These are phyloP conservation scores for Calycina herbarum DNA, from an alignment of 2,329 filamentous ascomycete species.

Conservation along the genomic window DNA sequence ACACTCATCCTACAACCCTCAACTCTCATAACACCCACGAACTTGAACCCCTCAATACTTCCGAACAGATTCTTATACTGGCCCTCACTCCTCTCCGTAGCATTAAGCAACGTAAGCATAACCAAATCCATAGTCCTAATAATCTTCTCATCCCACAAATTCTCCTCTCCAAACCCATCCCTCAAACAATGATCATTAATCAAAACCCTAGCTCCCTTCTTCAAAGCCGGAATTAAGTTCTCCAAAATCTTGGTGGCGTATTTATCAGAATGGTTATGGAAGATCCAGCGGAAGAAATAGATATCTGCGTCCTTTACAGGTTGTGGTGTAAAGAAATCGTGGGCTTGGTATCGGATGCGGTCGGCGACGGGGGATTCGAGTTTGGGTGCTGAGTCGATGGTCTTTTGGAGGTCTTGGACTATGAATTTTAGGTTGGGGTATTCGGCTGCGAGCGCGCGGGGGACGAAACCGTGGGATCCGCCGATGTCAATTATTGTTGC, in stretches of 20 bases:
- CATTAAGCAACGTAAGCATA: slow-evolving; percentile 53
- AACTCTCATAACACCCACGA: slow-evolving; percentile 45
- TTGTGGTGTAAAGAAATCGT: slow-evolving; percentile 43
- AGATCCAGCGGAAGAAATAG: slow-evolving; percentile 45
- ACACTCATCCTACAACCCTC: slow-evolving; percentile 49
- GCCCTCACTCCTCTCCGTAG: slow-evolving; percentile 49
- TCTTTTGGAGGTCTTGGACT: slow-evolving; percentile 53
- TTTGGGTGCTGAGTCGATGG: slow-evolving; percentile 47
- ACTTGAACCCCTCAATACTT: slow-evolving; percentile 46
- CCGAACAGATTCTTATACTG: slow-evolving; percentile 50
- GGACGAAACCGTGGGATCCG: slow-evolving; percentile 58
- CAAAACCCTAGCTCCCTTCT: slow-evolving; percentile 12
- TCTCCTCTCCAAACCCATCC: slow-evolving; percentile 37
- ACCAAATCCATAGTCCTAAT: slow-evolving; percentile 52
- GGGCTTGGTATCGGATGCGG: slow-evolving; percentile 42
- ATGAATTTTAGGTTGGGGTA: slow-evolving; percentile 54
- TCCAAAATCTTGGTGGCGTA: slow-evolving; percentile 11
- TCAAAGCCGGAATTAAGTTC: slow-evolving; percentile 9
- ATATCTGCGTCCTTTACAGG: slow-evolving; percentile 54
- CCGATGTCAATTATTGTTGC: slow-evolving; percentile 60
- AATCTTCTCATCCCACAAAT: slow-evolving; percentile 48
- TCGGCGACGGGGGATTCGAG: slow-evolving; percentile 43
- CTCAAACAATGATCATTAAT: slow-evolving; percentile 49
- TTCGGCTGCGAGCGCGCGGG: slow-evolving; percentile 51
- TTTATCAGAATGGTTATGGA: slow-evolving; percentile 17